These are phyloP conservation scores for Corchorus capsularis DNA, from an alignment of 345 rosid genomes.

Conservation along the genomic window DNA sequence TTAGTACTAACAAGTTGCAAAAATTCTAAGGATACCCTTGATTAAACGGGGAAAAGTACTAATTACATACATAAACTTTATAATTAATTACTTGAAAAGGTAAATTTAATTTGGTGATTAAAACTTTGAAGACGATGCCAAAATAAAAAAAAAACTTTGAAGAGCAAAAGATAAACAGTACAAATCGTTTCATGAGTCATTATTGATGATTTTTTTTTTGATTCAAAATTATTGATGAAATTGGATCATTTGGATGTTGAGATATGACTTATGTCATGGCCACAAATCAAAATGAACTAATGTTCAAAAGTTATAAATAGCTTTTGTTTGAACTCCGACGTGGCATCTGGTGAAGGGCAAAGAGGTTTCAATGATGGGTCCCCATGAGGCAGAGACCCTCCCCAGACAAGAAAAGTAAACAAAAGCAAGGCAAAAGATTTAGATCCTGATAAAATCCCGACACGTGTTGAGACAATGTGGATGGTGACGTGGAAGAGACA, in stretches of 20 bases:
- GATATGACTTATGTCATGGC: background rate
- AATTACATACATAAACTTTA: too few relatives aligned
- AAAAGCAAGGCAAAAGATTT: background rate
- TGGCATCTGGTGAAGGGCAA: background rate
- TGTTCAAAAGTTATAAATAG: too few relatives aligned
- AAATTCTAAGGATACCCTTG: too few relatives aligned
- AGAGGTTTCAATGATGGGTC: background rate
- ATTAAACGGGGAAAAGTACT: too few relatives aligned
- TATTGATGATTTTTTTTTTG: too few relatives aligned
- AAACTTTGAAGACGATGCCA: too few relatives aligned
- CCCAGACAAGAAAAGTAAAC: background rate
- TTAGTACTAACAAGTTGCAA: too few relatives aligned
- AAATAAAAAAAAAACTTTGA: too few relatives aligned
- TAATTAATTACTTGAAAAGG: too few relatives aligned
- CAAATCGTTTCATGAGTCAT: background rate
- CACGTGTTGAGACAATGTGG: background rate
- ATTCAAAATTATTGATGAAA: background rate
- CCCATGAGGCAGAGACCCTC: background rate
- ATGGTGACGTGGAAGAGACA: background rate
- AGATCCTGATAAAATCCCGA: background rate
- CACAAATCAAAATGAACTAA: too few relatives aligned
- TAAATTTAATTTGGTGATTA: too few relatives aligned
- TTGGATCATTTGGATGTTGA: background rate
- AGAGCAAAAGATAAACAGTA: background rate
- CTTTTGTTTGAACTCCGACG: background rate